Percentiles rank a stretch among this genome's conserved stretches.
phyloP scores from a whole-genome alignment of 352 stramenopile species.

The Globisporangium alternatum region DNA sequence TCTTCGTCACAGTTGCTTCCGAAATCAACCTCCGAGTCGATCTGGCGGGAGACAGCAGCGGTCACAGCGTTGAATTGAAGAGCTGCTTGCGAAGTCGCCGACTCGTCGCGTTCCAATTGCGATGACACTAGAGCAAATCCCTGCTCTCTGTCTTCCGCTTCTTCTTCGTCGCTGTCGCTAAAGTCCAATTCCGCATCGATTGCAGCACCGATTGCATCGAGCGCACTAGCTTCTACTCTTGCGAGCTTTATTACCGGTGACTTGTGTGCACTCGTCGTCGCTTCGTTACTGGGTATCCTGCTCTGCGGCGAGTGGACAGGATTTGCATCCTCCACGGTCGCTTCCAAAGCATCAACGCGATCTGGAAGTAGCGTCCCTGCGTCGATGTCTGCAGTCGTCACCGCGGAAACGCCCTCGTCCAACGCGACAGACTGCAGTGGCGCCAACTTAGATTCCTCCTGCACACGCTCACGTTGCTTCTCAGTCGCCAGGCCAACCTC shows the following conservation, averaged over 20 bases:
- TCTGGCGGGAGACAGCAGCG: neutral
- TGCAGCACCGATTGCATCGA: conserved; percentile 22
- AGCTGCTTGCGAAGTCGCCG: neutral
- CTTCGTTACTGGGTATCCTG: neutral
- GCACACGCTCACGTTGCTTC: no score
- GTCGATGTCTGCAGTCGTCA: no score
- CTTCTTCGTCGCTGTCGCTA: conserved; percentile 21
- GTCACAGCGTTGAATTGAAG: no score
- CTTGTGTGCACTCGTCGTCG: neutral
- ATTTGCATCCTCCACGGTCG: no score
- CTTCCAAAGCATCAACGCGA: no score
- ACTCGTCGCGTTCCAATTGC: neutral
- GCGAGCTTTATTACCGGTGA: neutral
- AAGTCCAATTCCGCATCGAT: conserved; percentile 26
- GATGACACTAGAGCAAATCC: no score
- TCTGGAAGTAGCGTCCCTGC: no score
- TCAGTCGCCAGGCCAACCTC: no score
- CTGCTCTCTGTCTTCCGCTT: neutral
- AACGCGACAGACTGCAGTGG: no score
- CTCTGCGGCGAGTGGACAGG: no score
- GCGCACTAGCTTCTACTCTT: neutral
- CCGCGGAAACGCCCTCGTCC: no score
- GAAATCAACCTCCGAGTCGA: neutral
- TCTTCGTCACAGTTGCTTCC: neutral
- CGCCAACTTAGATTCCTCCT: no score